Conservation (phyloP, 495 filamentous ascomycete genomes). For the Daldinia concentrica region DNA sequence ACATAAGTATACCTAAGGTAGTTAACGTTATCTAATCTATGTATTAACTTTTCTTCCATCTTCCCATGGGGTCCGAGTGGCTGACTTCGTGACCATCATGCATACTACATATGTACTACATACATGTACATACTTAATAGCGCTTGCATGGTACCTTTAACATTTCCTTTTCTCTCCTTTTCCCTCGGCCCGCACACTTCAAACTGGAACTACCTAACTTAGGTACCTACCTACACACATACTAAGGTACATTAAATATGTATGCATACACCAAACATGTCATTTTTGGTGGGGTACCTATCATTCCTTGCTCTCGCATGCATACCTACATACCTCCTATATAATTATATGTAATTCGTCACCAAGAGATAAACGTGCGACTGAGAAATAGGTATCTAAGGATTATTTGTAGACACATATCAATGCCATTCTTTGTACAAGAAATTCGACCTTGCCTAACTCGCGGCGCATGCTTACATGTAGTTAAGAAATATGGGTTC, state of each 20-base stretch:
- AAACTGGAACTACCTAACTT: background rate
- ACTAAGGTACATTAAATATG: too few relatives aligned
- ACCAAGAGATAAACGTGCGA: background rate
- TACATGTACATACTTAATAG: too few relatives aligned
- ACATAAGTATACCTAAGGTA: background rate
- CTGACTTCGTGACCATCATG: constrained; percentile 25
- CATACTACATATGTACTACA: constrained; percentile 4
- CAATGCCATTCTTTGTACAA: background rate
- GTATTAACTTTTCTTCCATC: background rate
- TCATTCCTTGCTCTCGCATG: background rate
- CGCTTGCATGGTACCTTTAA: too few relatives aligned
- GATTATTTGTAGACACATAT: background rate
- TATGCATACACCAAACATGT: too few relatives aligned
- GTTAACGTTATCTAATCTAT: background rate
- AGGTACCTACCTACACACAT: background rate
- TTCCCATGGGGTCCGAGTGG: constrained; percentile 5
- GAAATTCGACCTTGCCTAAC: background rate
- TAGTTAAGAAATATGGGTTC: too few relatives aligned
- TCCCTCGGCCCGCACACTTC: background rate
- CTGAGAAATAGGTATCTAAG: background rate
- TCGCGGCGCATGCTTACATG: background rate
- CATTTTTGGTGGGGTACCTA: background rate
- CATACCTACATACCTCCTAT: background rate
- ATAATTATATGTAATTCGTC: background rate
- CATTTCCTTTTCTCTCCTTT: background rate